Evolutionary conservation across 2,329 filamentous ascomycete species (phyloP), one percentile per base, ranked within the genome.

Genomic region (Emergomyces pasteurianus): DNA sequence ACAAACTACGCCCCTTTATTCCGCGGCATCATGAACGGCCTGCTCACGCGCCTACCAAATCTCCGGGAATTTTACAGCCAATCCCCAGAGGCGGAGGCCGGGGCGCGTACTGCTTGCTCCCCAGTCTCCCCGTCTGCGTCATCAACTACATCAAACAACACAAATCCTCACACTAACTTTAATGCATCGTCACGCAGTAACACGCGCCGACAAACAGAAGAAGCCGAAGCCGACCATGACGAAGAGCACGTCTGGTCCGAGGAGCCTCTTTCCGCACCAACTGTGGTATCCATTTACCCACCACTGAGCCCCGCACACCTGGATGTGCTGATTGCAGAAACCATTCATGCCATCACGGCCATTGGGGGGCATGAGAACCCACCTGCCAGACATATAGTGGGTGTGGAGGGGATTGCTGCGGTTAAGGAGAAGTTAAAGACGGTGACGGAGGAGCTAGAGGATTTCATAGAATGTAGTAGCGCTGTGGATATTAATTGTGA

Each of bases 341-440:
- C 94, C 0, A 89, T 97, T 0, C 88, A 95, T 72, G 92, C 92
- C 1, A 80, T 99, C 53, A 89, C 88, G 16, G 90, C 92, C 0
- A 96, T 97, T 67, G 94, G 91, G 0, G 94, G 92, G 0, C 92
- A 96, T 72, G 92, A 96, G 71, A 97, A 97, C 72, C 94, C 94
- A 1, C 94, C 94, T 0, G 90, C 91, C 0, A 81, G 94, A 38
- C 92, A 97, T 72, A 96, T 97, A 68, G 92, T 97, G 1, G 92
- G 94, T 0, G 85, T 88, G 60, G 94, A 97, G 73, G 92, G 90
- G 0, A 88, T 92, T 14, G 81, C 85, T 6, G 89, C 89, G 47
- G 92, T 97, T 46, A 95, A 92, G 73, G 94, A 97, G 76, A 97
- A 97, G 76, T 78, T 99, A 60, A 96, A 95, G 78, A 96, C 91